Percentiles rank a stretch among this genome's conserved stretches.
Evolutionary conservation across 2,329 filamentous ascomycete species (phyloP).

Genomic region (Phialemonium atrogriseum): DNA sequence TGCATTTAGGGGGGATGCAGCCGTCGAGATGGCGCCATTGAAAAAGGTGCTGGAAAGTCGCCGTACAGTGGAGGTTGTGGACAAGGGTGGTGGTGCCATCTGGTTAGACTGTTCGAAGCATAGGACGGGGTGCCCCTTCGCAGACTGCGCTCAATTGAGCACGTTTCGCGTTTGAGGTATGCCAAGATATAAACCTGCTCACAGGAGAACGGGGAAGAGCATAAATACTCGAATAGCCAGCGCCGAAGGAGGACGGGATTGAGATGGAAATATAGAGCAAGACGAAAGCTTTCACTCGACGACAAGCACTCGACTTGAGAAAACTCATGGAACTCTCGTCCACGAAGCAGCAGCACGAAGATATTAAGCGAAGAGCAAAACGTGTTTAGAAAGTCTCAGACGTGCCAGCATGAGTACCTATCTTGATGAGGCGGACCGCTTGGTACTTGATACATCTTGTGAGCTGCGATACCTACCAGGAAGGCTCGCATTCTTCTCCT

Average conservation of each 20-base stretch:
- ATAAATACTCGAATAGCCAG: slow-evolving; percentile 1
- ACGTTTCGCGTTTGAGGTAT: slow-evolving; percentile 1
- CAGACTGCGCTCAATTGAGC: slow-evolving; percentile 1
- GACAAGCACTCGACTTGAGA: not conserved
- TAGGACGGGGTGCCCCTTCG: slow-evolving; percentile 3
- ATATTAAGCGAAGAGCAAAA: no score
- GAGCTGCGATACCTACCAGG: no score
- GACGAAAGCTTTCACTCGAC: not conserved
- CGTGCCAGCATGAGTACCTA: no score
- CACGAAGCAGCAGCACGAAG: no score
- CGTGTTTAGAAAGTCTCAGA: no score
- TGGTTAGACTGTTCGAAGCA: not conserved
- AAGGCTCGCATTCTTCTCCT: no score
- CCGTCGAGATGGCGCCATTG: slow-evolving; percentile 18
- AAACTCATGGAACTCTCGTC: no score
- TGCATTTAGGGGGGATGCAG: slow-evolving; percentile 18
- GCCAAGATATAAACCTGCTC: slow-evolving; percentile 5
- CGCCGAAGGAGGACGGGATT: not conserved
- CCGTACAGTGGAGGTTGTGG: slow-evolving; percentile 8
- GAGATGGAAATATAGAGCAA: not conserved
- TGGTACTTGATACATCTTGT: no score
- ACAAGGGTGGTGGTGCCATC: slow-evolving; percentile 14
- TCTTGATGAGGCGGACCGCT: no score
- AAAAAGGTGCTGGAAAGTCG: slow-evolving; percentile 9
- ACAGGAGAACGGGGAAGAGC: slow-evolving; percentile 1